phyloP scores from a whole-genome alignment of 441 rosid species.

The Sinapis alba region DNA sequence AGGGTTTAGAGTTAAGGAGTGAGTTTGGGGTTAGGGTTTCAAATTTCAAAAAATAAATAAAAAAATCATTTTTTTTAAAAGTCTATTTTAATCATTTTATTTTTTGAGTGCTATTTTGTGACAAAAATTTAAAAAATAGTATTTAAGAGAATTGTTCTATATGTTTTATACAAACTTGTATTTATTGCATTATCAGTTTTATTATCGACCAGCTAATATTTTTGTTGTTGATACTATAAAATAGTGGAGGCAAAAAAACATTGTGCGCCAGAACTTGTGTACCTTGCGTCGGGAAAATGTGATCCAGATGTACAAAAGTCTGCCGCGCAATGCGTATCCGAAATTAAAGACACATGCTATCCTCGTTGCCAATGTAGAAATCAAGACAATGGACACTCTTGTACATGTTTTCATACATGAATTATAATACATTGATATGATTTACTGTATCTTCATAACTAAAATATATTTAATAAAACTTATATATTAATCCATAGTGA shows the following conservation, averaged over 20 bases:
- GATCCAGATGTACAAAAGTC: background rate
- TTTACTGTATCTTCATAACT: background rate
- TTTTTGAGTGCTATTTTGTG: no score
- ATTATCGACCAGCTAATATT: background rate
- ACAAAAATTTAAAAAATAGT: no score
- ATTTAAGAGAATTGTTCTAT: no score
- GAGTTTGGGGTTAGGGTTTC: no score
- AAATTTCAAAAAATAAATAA: no score
- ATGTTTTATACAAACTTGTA: background rate
- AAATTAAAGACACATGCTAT: background rate
- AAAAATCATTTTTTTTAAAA: no score
- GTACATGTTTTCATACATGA: background rate
- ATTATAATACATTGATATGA: background rate
- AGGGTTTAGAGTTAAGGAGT: no score
- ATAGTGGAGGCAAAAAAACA: background rate
- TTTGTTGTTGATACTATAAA: constrained; percentile 1
- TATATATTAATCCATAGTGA: background rate
- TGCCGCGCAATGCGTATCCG: background rate
- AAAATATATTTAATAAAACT: background rate
- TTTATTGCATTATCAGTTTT: background rate
- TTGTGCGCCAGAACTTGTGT: background rate
- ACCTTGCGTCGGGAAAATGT: background rate
- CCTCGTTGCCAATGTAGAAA: background rate
- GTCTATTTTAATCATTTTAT: no score
- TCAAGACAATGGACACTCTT: background rate